Percentiles rank a stretch among this genome's conserved stretches.
Evolutionary conservation across 208 protist genomes (phyloP).

Genomic region (Trypanosoma melophagium): DNA sequence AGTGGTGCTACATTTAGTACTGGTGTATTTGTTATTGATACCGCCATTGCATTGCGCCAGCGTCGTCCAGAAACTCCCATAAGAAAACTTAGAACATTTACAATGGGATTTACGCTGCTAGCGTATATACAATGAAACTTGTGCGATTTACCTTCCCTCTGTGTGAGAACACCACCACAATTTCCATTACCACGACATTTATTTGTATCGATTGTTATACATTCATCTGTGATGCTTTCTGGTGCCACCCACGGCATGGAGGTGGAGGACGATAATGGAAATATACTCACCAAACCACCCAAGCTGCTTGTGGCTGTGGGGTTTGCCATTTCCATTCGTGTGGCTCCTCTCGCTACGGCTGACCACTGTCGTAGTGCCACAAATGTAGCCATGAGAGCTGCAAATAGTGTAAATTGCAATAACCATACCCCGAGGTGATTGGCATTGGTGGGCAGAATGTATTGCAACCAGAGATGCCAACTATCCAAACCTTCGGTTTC

Average conservation of each 20-base stretch:
- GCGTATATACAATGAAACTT: constrained; percentile 46
- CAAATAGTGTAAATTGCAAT: constrained; percentile 50
- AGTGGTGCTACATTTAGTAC: constrained; percentile 26
- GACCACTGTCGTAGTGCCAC: constrained; percentile 47
- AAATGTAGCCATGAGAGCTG: constrained; percentile 23
- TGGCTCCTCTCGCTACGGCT: constrained; percentile 46
- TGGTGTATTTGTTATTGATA: constrained; percentile 55
- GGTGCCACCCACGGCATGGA: constrained; percentile 33
- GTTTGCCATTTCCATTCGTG: constrained; percentile 72
- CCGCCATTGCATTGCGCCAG: constrained; percentile 57
- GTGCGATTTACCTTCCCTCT: background rate
- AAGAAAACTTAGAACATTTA: constrained; percentile 43
- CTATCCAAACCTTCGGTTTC: too few relatives aligned
- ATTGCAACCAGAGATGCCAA: constrained; percentile 13
- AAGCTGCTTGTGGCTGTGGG: constrained; percentile 58
- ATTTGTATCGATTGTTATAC: background rate
- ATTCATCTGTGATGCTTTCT: constrained; percentile 29
- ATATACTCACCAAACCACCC: constrained; percentile 66
- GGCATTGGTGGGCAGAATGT: constrained; percentile 42
- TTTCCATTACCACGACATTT: background rate
- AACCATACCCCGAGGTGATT: constrained; percentile 59
- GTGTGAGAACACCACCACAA: background rate
- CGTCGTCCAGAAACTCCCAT: constrained; percentile 28
- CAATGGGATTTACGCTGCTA: constrained; percentile 27
- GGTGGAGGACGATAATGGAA: constrained; percentile 37